Percentiles rank a stretch among this genome's conserved stretches.
Evolutionary conservation across 2,329 filamentous ascomycete genomes (phyloP).

Genomic region (Ophiostoma perfectum): DNA sequence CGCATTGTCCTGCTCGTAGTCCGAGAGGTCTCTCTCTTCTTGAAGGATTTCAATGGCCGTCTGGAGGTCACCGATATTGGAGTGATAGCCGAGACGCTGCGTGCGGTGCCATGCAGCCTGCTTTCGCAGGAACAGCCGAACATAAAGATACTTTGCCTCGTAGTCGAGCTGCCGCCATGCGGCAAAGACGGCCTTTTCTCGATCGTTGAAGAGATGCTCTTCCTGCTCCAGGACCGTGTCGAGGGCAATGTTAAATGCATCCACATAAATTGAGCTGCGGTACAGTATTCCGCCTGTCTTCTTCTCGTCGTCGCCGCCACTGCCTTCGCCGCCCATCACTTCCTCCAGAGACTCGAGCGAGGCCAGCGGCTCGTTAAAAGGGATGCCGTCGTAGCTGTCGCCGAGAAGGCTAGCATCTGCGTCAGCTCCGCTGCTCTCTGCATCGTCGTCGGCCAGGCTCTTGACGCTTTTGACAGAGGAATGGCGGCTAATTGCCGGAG

Average conservation of each 20-base stretch:
- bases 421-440: neutral
- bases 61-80: conserved; percentile 72
- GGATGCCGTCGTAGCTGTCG: neutral
- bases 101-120: conserved; percentile 86
- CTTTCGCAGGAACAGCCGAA: conserved; percentile 87
- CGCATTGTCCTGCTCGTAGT: neutral
- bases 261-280: conserved; percentile 87
- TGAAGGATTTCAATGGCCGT: conserved; percentile 63
- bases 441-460: conserved; percentile 5
- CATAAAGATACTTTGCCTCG: conserved; percentile 90
- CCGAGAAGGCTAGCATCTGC: neutral
- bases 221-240: conserved; percentile 88
- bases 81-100: conserved; percentile 69
- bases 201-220: conserved; percentile 75
- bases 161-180: conserved; percentile 71
- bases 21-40: conserved; percentile 49
- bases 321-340: neutral
- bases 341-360: conserved; percentile 22
- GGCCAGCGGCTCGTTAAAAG: conserved; percentile 10
- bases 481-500: neutral
- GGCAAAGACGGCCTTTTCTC: conserved; percentile 69
- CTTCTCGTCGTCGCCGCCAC: neutral
- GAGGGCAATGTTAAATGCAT: conserved; percentile 90
- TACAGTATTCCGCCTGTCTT: conserved; percentile 59
- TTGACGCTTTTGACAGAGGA: neutral